These are phyloP conservation scores for Phoenix roebelenii DNA, from an alignment of 176 grass and related monocot genomes.

Conservation along the genomic window DNA sequence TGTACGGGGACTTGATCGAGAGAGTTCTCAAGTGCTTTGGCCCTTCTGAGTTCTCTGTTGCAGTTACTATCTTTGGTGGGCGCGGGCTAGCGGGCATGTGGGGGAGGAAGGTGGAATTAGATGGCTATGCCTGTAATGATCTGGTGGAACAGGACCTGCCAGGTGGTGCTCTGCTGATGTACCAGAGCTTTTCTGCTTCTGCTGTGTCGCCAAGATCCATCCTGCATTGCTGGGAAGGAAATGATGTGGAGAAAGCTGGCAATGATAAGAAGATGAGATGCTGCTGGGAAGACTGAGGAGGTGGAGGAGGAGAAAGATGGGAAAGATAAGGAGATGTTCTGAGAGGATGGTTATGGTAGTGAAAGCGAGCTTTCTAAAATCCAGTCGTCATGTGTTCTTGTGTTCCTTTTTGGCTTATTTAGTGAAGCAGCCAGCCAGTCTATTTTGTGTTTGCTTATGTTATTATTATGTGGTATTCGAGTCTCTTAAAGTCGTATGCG, in stretches of 20 bases:
- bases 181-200: constrained; percentile 57
- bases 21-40: constrained; percentile 53
- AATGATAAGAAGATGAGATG: constrained; percentile 7
- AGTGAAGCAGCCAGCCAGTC: constrained; percentile 41
- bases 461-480: too few species aligned
- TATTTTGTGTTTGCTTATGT: constrained; percentile 12
- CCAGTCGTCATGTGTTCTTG: not conserved
- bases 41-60: constrained; percentile 60
- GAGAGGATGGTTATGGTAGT: constrained; percentile 15
- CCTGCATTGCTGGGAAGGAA: constrained; percentile 8
- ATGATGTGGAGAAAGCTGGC: constrained; percentile 7
- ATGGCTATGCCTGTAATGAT: constrained; percentile 39
- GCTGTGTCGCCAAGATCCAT: constrained; percentile 31
- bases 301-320: constrained; percentile 16
- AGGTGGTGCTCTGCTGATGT: constrained; percentile 52
- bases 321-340: constrained; percentile 15
- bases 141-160: constrained; percentile 48
- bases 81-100: constrained; percentile 45
- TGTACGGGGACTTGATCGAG: constrained; percentile 41
- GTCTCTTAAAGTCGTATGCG: too few species aligned
- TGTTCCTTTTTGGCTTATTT: constrained; percentile 34
- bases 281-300: constrained; percentile 7
- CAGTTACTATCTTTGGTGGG: constrained; percentile 68
- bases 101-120: constrained; percentile 26
- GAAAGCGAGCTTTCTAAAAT: too few species aligned